Evolutionary conservation across 1,284 basidiomycete species (phyloP).

Genomic region (Serendipita sp.): DNA sequence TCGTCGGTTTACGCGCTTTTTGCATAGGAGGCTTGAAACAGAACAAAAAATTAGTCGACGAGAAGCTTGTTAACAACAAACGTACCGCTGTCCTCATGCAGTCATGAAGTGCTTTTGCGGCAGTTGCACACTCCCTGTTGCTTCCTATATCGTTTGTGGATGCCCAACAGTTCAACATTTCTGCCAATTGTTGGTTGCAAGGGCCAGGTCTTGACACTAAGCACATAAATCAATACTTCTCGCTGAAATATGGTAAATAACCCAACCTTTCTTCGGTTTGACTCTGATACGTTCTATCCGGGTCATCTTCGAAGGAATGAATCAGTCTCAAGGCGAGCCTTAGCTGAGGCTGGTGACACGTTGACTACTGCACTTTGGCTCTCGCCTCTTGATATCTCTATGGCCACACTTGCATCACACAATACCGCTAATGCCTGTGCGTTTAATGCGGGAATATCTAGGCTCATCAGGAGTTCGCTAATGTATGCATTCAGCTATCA

Average conservation of each 20-base stretch:
- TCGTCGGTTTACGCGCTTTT: slow-evolving; percentile 52
- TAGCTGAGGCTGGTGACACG: not conserved
- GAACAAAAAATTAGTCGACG: not conserved
- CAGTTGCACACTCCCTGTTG: slow-evolving; percentile 44
- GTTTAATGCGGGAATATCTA: not conserved
- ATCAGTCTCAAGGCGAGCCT: no score
- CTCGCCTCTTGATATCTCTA: slow-evolving; percentile 14
- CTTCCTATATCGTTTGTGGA: slow-evolving; percentile 58
- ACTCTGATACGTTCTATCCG: slow-evolving; percentile 72
- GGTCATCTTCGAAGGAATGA: not conserved
- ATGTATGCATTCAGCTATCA: slow-evolving; percentile 44
- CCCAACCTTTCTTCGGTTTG: slow-evolving; percentile 57
- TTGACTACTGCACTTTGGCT: not conserved
- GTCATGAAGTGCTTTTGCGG: slow-evolving; percentile 54
- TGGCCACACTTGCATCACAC: slow-evolving; percentile 26
- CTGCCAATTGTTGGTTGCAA: slow-evolving; percentile 62
- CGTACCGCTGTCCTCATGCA: slow-evolving; percentile 82
- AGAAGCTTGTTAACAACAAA: slow-evolving; percentile 14
- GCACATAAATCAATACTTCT: not conserved
- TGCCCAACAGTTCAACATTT: slow-evolving; percentile 90
- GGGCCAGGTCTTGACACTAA: slow-evolving; percentile 24
- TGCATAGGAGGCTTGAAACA: slow-evolving; percentile 42
- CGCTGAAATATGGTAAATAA: not conserved
- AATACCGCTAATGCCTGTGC: slow-evolving; percentile 25
- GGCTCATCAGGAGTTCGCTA: not conserved